A percentile compares a stretch with the other conserved stretches of the same genome.
These are phyloP conservation scores for Agrocybe pediades DNA, from an alignment of 768 basidiomycete species.

Conservation along the genomic window DNA sequence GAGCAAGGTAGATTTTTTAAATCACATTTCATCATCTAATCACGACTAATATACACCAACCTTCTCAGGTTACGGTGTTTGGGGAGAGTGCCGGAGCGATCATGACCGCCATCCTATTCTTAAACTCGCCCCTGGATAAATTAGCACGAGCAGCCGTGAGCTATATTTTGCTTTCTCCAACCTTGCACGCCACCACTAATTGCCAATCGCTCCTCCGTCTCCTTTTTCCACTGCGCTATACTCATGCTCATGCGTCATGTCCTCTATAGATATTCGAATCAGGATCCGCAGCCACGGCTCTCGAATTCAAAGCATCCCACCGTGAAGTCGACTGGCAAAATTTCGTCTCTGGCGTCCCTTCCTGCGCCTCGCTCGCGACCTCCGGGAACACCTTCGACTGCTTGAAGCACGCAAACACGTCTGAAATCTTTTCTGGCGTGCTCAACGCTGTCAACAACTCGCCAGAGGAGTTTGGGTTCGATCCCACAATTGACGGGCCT, in stretches of 20 bases:
- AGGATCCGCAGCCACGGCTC: slow-evolving; percentile 36
- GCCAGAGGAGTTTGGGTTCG: slow-evolving; percentile 27
- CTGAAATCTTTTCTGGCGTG: slow-evolving; percentile 25
- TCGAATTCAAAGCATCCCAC: slow-evolving; percentile 29
- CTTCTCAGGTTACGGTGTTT: slow-evolving; percentile 46
- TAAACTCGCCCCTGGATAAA: slow-evolving; percentile 32
- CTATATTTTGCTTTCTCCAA: not conserved
- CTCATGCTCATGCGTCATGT: slow-evolving; percentile 3
- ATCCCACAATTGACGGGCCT: slow-evolving; percentile 43
- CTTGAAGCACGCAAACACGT: slow-evolving; percentile 21
- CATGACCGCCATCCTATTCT: slow-evolving; percentile 38
- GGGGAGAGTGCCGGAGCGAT: slow-evolving; percentile 62
- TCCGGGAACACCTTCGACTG: slow-evolving; percentile 37
- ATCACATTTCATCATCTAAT: not conserved
- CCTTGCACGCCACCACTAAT: not conserved
- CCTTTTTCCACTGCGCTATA: not conserved
- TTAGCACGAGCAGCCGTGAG: slow-evolving; percentile 35
- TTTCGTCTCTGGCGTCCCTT: slow-evolving; percentile 37
- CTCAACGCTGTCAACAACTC: slow-evolving; percentile 14
- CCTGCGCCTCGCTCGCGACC: slow-evolving; percentile 27
- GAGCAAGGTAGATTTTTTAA: slow-evolving; percentile 19
- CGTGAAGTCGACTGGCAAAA: slow-evolving; percentile 37
- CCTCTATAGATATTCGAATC: slow-evolving; percentile 41
- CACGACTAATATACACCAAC: too few relatives aligned
- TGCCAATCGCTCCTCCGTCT: not conserved